phyloP scores from a whole-genome alignment of 1,284 basidiomycete species.

The Tylopilus sp. region DNA sequence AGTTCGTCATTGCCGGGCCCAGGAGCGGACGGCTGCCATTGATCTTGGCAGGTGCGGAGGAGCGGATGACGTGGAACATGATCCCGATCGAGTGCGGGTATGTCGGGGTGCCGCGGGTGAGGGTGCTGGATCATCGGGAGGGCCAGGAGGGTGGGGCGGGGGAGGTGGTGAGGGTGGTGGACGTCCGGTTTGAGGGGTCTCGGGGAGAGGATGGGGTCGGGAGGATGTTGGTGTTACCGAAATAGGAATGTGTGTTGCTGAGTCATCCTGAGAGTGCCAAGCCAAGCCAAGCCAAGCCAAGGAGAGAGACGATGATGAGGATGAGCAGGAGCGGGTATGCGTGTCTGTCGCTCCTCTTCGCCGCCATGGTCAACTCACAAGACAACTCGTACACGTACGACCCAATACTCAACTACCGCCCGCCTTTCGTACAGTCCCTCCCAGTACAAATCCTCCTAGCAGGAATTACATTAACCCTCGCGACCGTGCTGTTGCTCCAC shows the following conservation, averaged over 20 bases:
- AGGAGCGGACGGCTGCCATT: conserved; percentile 61
- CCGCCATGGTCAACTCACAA: conserved; percentile 21
- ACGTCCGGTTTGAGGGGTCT: conserved; percentile 44
- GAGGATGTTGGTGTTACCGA: conserved; percentile 21
- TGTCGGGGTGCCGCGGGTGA: conserved; percentile 54
- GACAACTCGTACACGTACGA: conserved; percentile 39
- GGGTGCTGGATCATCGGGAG: conserved; percentile 52
- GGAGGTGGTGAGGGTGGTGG: conserved; percentile 50
- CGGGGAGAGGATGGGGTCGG: conserved; percentile 12
- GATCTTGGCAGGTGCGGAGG: conserved; percentile 66
- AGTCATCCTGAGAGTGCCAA: background rate
- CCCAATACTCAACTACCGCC: conserved; percentile 75
- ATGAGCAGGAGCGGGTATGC: background rate
- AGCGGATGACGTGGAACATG: conserved; percentile 58
- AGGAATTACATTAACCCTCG: conserved; percentile 85
- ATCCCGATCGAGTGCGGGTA: conserved; percentile 71
- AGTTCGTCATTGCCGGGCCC: conserved; percentile 69
- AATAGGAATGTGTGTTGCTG: too few species aligned
- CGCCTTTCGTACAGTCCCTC: conserved; percentile 79
- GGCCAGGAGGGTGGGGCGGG: conserved; percentile 38
- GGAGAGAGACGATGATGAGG: background rate
- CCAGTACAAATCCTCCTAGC: conserved; percentile 89
- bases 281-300: conserved; percentile 10
- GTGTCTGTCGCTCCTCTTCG: conserved; percentile 12
- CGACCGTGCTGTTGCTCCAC: conserved; percentile 86